Conservation (phyloP, 2,329 filamentous ascomycete genomes). For the Dothideomycetes sp. region DNA sequence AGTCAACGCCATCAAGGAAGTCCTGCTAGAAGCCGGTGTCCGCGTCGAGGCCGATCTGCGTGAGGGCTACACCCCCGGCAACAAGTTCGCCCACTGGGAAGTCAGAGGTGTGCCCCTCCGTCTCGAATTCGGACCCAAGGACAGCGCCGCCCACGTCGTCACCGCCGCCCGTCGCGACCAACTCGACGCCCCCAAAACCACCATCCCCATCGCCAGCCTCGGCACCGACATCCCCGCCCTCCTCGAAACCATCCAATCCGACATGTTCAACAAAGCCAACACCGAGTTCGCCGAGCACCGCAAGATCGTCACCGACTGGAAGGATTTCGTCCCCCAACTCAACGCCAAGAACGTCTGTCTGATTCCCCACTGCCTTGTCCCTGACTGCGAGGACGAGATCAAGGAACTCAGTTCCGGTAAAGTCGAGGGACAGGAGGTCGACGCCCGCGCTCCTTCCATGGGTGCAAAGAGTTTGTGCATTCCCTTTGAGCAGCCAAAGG, state of each 20-base stretch:
- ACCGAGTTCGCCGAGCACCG: slow-evolving; percentile 71
- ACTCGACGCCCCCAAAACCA: slow-evolving; percentile 62
- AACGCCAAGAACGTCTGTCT: slow-evolving; percentile 88
- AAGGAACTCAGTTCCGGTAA: slow-evolving; percentile 83
- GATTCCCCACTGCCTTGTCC: slow-evolving; percentile 79
- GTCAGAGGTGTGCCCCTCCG: slow-evolving; percentile 89
- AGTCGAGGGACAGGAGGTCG: slow-evolving; percentile 54
- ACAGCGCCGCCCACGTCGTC: slow-evolving; percentile 75
- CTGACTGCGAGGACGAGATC: slow-evolving; percentile 84
- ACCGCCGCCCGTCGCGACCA: slow-evolving; percentile 75
- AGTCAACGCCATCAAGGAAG: slow-evolving; percentile 59
- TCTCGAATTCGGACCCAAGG: slow-evolving; percentile 92
- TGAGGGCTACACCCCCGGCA: slow-evolving; percentile 85
- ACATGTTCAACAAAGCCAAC: slow-evolving; percentile 71
- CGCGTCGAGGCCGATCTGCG: slow-evolving; percentile 75
- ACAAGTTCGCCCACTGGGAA: slow-evolving; percentile 99
- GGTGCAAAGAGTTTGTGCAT: slow-evolving; percentile 69
- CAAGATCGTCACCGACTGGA: slow-evolving; percentile 73
- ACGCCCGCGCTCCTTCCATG: slow-evolving; percentile 66
- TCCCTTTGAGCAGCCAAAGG: slow-evolving; percentile 78
- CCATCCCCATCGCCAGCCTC: slow-evolving; percentile 66
- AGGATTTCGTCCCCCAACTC: slow-evolving; percentile 79
- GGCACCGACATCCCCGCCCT: slow-evolving; percentile 65
- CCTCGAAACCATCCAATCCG: slow-evolving; percentile 80
- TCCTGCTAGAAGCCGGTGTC: slow-evolving; percentile 63